Base-by-base conservation (phyloP, 495 filamentous ascomycete genomes). In the Penicillium simplicissimum region DNA sequence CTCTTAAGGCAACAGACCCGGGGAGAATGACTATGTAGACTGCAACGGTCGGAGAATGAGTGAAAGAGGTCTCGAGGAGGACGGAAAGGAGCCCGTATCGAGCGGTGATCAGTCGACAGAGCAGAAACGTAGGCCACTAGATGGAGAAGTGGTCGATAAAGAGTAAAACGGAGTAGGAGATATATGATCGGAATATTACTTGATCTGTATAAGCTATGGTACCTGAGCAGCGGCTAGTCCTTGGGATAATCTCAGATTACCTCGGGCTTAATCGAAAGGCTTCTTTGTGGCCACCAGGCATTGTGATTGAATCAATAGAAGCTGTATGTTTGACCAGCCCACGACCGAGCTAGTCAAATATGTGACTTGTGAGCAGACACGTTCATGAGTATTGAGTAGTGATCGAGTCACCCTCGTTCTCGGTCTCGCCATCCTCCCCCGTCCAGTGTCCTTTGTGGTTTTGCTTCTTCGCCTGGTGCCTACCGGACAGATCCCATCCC, bases 1-100 rank as follows among this genome's bases (percentile, higher is more conserved):
- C 4, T 14, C 3, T 47, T 57, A 40, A 31, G 55, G 55, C 36
- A 57, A 57, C 55, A 57, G 40, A 38, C 19, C 40, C 55, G 54
- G 40, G 36, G 36, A 3, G 13, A 28, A 7, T 15, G 37, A 55
- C 52, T 14, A 23, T 21, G 53, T 43, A 38, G 40, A 57, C 53
- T 40, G 53, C 10, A 57, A 57, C 40, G 28, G 55, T 36, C 47
- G 38, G 38, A 45, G 38, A 43, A 34, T 7, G 15, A 34, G 47
- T 45, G 23, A 25, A 33, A 19, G 47, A 31, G 21, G 6, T 4
- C 28, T 31, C 25, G 28, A 13, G 28, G 23, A 51, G 31, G 23
- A 23, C 3, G 49, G 17, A 47, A 19, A 25, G 45, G 19, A 23
- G 19, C 19, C 23, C 17, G 42, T 45, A 45, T 21, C 19, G n/a